Base-by-base conservation (phyloP, 177 flowering plant genomes). In the Vitis hybrid region DNA sequence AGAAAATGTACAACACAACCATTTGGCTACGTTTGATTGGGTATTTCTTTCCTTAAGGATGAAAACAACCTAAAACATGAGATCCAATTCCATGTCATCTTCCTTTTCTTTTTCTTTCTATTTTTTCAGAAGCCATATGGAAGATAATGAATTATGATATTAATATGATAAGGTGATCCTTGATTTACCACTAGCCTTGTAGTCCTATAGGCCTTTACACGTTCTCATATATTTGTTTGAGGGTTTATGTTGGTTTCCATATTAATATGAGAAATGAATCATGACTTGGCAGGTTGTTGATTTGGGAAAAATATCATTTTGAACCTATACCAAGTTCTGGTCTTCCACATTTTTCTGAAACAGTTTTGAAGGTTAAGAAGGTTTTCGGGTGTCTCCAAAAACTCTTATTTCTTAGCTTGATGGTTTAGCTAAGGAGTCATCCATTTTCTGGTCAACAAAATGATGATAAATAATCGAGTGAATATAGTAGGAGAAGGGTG, bases 401-500 rank as follows among this genome's bases (percentile, higher is more conserved):
- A 65, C 56, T 70, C 58, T 19, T 55, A 69, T 60, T 55, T 71
- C 84, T 55, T 82, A 74, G 73, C 62, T 51, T 57, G 71, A 71
- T 4, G 51, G 18, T 65, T 86, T 68, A 68, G 65, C 70, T 4
- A 81, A 62, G 63, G 81, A 87, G 51, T 70, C 67, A 70, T 88
- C 3, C 68, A 60, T 29, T 61, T 70, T 12, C 87, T 93, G 50
- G 68, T 90, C 52, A 76, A 85, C 82, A 82, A 76, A 76, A 88
- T 89, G 94, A 90, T 88, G 90, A 70, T 75, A 61, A 82, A 78
- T 64, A 84, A 82, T 69, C 89, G 83, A 39, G 78, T 92, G 66
- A 81, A 81, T 79, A 64, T 88, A 48, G 80, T 90, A 22, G 98
- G 97, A 70, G 82, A 87, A 82, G 91, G 93, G 93, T 89, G 81